A percentile compares a stretch with the other conserved stretches of the same genome.
These are phyloP conservation scores for Xylaria sp. DNA, from an alignment of 2,329 filamentous ascomycete species.

Conservation along the genomic window DNA sequence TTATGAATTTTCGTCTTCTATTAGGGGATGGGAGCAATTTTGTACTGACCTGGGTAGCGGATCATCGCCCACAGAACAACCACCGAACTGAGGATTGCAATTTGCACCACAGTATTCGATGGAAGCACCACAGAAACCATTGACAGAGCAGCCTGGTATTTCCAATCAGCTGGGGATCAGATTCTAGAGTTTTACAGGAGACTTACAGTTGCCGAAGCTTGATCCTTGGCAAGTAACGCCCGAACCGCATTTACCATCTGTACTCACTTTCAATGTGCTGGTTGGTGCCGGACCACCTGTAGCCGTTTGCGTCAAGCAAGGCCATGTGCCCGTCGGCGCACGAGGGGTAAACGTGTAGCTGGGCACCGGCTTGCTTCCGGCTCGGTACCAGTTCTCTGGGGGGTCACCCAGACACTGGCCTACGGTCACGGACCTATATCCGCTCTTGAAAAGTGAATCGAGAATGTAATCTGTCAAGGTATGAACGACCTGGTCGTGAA, in stretches of 20 bases:
- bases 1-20: neutral
- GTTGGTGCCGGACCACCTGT: constrained; percentile 28
- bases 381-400: constrained; percentile 58
- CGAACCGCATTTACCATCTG: constrained; percentile 36
- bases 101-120: constrained; percentile 39
- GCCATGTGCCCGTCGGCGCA: constrained; percentile 38
- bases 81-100: constrained; percentile 35
- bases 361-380: constrained; percentile 36
- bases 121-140: constrained; percentile 38
- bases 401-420: constrained; percentile 61
- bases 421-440: constrained; percentile 56
- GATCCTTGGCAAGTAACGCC: constrained; percentile 40
- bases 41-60: constrained; percentile 29
- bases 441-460: constrained; percentile 47
- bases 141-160: constrained; percentile 36
- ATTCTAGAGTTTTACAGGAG: constrained; percentile 5
- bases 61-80: constrained; percentile 29
- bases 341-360: constrained; percentile 37
- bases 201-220: constrained; percentile 39
- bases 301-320: constrained; percentile 31
- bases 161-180: constrained; percentile 18
- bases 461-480: constrained; percentile 54
- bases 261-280: constrained; percentile 33
- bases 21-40: neutral
- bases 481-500: constrained; percentile 53